phyloP scores from a whole-genome alignment of 163 green algal genomes.

The Smithsoniella earleae region DNA sequence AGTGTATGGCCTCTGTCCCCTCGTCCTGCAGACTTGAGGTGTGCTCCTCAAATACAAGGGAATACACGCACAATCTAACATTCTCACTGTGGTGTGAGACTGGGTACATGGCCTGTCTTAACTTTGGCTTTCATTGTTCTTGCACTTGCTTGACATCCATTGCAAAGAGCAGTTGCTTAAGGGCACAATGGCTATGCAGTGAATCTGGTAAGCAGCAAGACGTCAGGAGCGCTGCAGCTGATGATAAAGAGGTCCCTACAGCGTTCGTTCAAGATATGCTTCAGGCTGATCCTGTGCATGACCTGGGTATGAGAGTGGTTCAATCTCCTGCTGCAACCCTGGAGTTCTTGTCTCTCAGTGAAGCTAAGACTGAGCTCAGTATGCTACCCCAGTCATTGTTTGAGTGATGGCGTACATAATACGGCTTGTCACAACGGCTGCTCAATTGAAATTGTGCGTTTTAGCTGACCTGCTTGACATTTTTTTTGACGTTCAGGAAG shows the following conservation, averaged over 20 bases:
- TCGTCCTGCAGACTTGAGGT: background rate
- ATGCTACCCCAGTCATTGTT: background rate
- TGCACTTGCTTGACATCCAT: background rate
- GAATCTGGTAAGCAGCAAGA: background rate
- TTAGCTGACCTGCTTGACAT: background rate
- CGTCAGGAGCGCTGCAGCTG: background rate
- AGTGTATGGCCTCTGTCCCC: background rate
- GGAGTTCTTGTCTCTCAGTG: conserved; percentile 11
- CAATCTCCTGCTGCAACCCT: background rate
- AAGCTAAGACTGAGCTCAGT: conserved; percentile 26
- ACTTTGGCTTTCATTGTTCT: background rate
- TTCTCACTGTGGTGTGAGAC: background rate
- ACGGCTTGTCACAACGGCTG: background rate
- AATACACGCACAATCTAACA: background rate
- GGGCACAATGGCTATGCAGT: too few relatives aligned
- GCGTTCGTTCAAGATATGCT: conserved; percentile 29
- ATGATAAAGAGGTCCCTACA: background rate
- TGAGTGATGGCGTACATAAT: too few relatives aligned
- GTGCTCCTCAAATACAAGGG: background rate
- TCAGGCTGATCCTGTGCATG: conserved; percentile 25
- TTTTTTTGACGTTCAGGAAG: conserved; percentile 9
- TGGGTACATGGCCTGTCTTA: background rate
- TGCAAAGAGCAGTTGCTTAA: too few relatives aligned
- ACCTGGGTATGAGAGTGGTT: background rate
- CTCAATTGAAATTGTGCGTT: background rate